phyloP scores from a whole-genome alignment of 2,329 filamentous ascomycete genomes.

The Rhinocladiella mackenziei region DNA sequence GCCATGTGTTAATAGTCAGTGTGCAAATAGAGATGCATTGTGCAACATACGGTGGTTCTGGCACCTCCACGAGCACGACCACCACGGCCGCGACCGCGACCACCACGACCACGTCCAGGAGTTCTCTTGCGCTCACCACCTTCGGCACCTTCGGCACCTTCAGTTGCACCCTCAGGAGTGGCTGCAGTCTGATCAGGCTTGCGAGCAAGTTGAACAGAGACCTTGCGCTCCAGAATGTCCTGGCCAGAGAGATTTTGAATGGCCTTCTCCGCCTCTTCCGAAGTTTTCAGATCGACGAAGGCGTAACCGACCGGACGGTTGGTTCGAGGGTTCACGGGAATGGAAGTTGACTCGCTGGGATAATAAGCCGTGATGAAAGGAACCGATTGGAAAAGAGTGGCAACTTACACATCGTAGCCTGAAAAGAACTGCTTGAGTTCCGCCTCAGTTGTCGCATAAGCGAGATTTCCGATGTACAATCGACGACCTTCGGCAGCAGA shows the following conservation, averaged over 20 bases:
- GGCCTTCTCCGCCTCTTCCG: conserved; percentile 89
- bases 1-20: conserved; percentile 8
- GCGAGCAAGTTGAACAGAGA: conserved; percentile 96
- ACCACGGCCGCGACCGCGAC: conserved; percentile 58
- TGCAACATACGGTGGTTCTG: conserved; percentile 20
- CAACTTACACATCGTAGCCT: conserved; percentile 94
- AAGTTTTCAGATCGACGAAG: conserved; percentile 95
- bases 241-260: conserved; percentile 94
- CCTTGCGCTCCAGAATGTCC: conserved; percentile 97
- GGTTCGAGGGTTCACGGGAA: conserved; percentile 98
- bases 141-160: conserved; percentile 60
- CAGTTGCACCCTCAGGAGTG: conserved; percentile 66
- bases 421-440: conserved; percentile 99
- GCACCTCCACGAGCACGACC: conserved; percentile 60
- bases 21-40: neutral
- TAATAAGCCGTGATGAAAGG: conserved; percentile 21
- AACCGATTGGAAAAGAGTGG: conserved; percentile 13
- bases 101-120: conserved; percentile 57
- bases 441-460: conserved; percentile 99
- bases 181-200: conserved; percentile 88
- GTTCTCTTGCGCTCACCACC: conserved; percentile 52
- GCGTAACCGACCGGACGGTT: conserved; percentile 97
- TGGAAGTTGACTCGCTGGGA: conserved; percentile 90
- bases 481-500: conserved; percentile 96
- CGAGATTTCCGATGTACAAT: conserved; percentile 99